Evolutionary conservation across 331 rosid genomes (phyloP), one percentile per base, ranked within the genome.

Genomic region (Quercus lobata): DNA sequence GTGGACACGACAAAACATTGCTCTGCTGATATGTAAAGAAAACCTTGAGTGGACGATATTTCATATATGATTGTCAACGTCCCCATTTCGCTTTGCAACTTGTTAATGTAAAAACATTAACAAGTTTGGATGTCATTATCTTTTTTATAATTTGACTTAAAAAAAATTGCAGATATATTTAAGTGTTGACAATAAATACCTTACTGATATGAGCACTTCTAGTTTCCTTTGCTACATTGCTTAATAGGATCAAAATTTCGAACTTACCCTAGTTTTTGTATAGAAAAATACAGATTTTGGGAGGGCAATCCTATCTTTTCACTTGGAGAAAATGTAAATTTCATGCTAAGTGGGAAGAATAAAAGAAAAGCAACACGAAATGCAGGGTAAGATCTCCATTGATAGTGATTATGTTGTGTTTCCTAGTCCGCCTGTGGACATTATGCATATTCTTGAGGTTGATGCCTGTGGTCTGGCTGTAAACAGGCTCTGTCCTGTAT

Each of bases 301-400:
- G 29, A 5, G 72, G 53, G 68, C 11, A 63, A 30, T 29, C 17
- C 41, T 8, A 63, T 16, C 70, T 63, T 63, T 63, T 30, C 16
- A 30, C 70, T 27, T 15, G 17, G 1, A 49, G 55, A 49, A 49
- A 49, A 49, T 49, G 55, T 49, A 3, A 49, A 49, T 14, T 49
- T 14, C 55, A 49, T 11, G 5, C 55, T 2, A 16, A 63, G 41
- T 35, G 53, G 72, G 4, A 18, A 9, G 53, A 34, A 18, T 5
- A 68, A 18, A n/a, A n/a, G 34, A 15, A 12, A 55, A 53, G 16
- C 53, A 80, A 70, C 56, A 66, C 6, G 10, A 82, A 76, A 83
- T 79, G 56, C 53, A 82, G 84, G 83, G 89, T 79, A 87, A 87
- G 92, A 86, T 84, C 78, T 88, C 29, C 29, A 27, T 27, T 27